Conservation (phyloP, 805 yeast genomes). For the Saturnispora zaruensis region DNA sequence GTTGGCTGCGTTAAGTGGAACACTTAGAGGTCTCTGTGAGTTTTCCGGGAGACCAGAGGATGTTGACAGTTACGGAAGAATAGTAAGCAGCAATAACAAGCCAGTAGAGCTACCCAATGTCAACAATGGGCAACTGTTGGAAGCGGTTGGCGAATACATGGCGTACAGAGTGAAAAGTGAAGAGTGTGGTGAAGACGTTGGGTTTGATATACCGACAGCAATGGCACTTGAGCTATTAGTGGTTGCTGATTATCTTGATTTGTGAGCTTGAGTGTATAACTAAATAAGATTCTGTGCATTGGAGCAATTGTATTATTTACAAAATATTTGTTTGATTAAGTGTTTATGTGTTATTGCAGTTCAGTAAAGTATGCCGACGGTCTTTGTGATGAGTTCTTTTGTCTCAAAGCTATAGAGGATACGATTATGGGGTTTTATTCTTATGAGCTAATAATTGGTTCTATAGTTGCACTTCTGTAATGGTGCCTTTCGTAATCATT, state of each 20-base stretch:
- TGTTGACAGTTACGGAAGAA: not conserved
- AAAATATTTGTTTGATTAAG: no score
- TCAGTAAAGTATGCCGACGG: no score
- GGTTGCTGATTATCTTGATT: constrained; percentile 78
- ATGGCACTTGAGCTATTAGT: constrained; percentile 85
- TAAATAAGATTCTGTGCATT: no score
- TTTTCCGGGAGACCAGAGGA: constrained; percentile 26
- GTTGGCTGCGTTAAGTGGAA: constrained; percentile 68
- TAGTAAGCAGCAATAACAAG: constrained; percentile 33
- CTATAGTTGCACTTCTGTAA: no score
- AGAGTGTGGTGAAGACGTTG: constrained; percentile 61
- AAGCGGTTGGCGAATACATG: constrained; percentile 77
- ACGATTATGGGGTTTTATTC: no score
- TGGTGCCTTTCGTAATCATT: no score
- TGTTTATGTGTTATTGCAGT: not conserved
- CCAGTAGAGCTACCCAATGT: not conserved
- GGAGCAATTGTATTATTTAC: no score
- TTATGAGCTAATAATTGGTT: no score
- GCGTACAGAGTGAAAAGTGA: constrained; percentile 66
- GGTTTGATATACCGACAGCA: constrained; percentile 87
- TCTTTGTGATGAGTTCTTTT: no score
- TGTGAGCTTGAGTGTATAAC: no score
- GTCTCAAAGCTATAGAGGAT: no score
- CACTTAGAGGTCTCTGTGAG: constrained; percentile 46
- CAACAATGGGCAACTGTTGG: constrained; percentile 30